Evolutionary conservation across 2,329 filamentous ascomycete genomes (phyloP).

Genomic region (Botrytis deweyae): DNA sequence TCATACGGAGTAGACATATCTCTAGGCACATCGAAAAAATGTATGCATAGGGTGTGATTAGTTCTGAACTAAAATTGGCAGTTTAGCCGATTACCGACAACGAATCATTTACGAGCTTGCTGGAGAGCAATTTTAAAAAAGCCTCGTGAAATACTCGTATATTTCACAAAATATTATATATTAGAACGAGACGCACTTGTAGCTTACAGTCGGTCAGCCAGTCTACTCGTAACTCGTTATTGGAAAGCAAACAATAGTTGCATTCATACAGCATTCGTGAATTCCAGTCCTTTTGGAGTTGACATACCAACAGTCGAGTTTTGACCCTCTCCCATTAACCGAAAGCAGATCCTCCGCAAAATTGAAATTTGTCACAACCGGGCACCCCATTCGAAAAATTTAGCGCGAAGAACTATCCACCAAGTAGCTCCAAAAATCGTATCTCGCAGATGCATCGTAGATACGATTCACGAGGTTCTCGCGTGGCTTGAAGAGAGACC

Average conservation of each 20-base stretch:
- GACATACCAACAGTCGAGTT: constrained; percentile 1
- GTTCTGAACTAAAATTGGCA: not conserved
- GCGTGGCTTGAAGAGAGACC: not conserved
- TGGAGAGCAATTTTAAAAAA: not conserved
- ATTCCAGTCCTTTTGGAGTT: not conserved
- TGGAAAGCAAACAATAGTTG: too few species aligned
- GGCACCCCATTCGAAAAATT: not conserved
- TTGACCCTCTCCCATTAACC: not conserved
- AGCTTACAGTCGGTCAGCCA: not conserved
- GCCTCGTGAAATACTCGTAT: not conserved
- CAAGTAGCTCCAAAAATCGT: not conserved
- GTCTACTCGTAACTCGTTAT: too few species aligned
- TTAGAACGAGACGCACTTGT: not conserved
- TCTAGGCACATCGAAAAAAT: not conserved
- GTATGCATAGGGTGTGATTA: not conserved
- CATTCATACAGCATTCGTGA: not conserved
- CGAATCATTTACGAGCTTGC: not conserved
- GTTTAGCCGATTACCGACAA: not conserved
- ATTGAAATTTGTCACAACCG: not conserved
- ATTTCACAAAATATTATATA: not conserved
- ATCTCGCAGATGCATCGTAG: not conserved
- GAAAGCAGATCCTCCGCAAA: not conserved
- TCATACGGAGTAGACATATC: not conserved
- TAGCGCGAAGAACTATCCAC: not conserved
- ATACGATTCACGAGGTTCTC: not conserved